Conservation (phyloP, 108 stramenopile species). For the Cyclotella cryptica region DNA sequence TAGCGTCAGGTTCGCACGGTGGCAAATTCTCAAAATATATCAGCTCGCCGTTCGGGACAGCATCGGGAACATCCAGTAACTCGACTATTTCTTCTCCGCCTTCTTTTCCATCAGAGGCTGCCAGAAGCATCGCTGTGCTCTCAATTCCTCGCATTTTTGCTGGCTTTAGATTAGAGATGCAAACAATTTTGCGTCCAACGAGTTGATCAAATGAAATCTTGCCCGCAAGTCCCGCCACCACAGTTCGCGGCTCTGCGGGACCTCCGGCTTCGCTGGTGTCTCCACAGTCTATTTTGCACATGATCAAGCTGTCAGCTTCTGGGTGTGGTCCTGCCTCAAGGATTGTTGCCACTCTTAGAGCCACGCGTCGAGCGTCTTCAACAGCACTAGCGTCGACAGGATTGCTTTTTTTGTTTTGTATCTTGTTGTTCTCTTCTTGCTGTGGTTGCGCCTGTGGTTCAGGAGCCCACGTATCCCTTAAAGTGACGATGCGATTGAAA, state of each 20-base stretch:
- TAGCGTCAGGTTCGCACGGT: constrained; percentile 69
- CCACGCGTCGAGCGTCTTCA: constrained; percentile 75
- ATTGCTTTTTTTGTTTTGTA: constrained; percentile 14
- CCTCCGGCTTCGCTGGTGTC: constrained; percentile 63
- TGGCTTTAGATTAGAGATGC: constrained; percentile 85
- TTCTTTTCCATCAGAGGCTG: constrained; percentile 72
- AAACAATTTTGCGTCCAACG: constrained; percentile 71
- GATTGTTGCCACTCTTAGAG: constrained; percentile 79
- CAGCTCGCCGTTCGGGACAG: constrained; percentile 81
- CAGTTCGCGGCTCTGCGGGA: constrained; percentile 67
- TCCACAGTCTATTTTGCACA: constrained; percentile 85
- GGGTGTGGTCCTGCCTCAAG: constrained; percentile 81
- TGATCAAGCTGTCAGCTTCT: constrained; percentile 86
- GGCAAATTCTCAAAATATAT: constrained; percentile 77
- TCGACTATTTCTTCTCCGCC: constrained; percentile 75
- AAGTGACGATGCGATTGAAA: constrained; percentile 90
- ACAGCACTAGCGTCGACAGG: constrained; percentile 44
- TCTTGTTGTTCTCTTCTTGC: constrained; percentile 31
- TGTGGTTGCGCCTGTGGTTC: constrained; percentile 21
- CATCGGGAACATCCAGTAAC: constrained; percentile 69
- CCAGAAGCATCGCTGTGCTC: constrained; percentile 84
- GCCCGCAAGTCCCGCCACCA: constrained; percentile 84
- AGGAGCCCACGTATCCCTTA: constrained; percentile 85
- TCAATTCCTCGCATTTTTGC: constrained; percentile 91
- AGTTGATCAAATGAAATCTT: constrained; percentile 72